These are phyloP conservation scores for Colletotrichum camelliae DNA, from an alignment of 2,329 filamentous ascomycete species.

Conservation along the genomic window DNA sequence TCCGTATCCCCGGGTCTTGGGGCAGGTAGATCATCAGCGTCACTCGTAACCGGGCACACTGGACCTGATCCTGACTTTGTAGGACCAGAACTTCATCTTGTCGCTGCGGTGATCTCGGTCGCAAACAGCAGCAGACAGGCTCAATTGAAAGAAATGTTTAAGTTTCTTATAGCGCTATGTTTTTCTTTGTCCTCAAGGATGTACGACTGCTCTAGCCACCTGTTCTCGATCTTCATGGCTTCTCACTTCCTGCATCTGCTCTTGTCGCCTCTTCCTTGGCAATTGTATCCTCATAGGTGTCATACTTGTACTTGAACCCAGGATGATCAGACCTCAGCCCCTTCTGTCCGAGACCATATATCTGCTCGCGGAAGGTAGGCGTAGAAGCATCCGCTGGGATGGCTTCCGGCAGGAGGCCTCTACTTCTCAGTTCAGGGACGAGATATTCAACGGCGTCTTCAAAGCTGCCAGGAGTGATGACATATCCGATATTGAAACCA, in stretches of 20 bases:
- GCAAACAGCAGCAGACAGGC: too few relatives aligned
- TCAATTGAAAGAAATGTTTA: too few relatives aligned
- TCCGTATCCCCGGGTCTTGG: background rate
- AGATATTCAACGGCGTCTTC: slow-evolving; percentile 36
- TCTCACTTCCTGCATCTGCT: too few relatives aligned
- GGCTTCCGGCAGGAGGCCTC: slow-evolving; percentile 23
- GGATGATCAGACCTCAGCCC: slow-evolving; percentile 1
- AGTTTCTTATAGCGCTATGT: background rate
- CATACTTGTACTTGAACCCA: slow-evolving; percentile 3
- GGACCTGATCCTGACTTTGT: background rate
- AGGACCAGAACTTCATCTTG: background rate
- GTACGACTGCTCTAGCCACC: background rate
- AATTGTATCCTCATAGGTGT: background rate
- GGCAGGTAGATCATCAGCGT: background rate
- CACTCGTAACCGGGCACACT: background rate
- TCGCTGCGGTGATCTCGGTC: background rate
- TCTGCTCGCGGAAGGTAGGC: slow-evolving; percentile 2
- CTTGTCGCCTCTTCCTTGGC: background rate
- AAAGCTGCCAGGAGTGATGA: slow-evolving; percentile 43
- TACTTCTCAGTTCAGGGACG: slow-evolving; percentile 30
- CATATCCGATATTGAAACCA: slow-evolving; percentile 47
- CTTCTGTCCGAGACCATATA: background rate
- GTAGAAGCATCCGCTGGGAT: background rate
- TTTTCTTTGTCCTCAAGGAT: background rate
- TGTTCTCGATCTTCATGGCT: background rate